Base-by-base conservation (phyloP, 768 basidiomycete species). In the Lentinula sp. region DNA sequence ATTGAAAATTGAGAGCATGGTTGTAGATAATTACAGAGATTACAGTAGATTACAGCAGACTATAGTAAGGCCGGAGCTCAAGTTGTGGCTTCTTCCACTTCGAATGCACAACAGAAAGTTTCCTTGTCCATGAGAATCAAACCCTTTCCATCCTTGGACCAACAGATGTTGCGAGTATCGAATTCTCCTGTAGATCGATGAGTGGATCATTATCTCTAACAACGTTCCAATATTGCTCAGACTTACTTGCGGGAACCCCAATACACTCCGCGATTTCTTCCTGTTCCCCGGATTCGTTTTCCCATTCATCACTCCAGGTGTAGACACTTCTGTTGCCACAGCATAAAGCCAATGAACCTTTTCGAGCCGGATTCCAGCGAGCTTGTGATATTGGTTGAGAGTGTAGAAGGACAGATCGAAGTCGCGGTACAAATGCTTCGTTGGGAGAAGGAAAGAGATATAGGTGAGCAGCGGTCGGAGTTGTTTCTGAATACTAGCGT, bases 241-340 rank as follows among this genome's bases (percentile, higher is more conserved):
- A 83, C 91, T 74, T 69, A 90, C 91, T 84, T n/a, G 88, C 83
- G 37, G 95, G 95, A 4, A 97, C 84, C 6, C 91, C 91, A 37
- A 95, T 84, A 66, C 93, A 95, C 71, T 96, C 95, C 2, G 93
- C 92, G 74, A 93, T 88, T 67, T 93, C 93, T 67, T 84, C 86
- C 48, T 81, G 81, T 18, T 74, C 75, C 4, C 78, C 81, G 5
- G 72, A 76, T 49, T 84, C 84, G 32, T 78, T 80, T 15, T 84
- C 73, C 89, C 88, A 91, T 66, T 93, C 91, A 63, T 91, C 89
- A 64, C 87, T 91, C 91, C 91, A 94, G 7, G 80, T 83, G 70
- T 88, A 91, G 23, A 91, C 69, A 58, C 87, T 84, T 59, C 82
- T 81, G 53, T 73, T 80, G 10, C 86, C 87, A 65, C 86, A 89